These are phyloP conservation scores for Chernovozyma sophiae-reginae DNA, from an alignment of 1,139 yeast genomes.

Conservation along the genomic window DNA sequence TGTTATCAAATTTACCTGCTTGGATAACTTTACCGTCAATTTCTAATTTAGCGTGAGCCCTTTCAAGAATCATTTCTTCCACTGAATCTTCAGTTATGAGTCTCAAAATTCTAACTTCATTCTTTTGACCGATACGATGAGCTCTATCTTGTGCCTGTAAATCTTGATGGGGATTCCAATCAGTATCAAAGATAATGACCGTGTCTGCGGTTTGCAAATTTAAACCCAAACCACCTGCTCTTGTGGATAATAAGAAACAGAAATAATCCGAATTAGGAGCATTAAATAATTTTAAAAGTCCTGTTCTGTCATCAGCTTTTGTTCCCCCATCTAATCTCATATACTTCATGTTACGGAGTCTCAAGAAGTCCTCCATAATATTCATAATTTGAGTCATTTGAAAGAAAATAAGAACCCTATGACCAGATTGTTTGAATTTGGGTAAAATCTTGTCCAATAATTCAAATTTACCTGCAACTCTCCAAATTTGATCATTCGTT, in stretches of 20 bases:
- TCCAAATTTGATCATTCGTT: constrained; percentile 72
- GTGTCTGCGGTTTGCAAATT: constrained; percentile 87
- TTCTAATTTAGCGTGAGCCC: constrained; percentile 79
- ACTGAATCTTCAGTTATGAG: constrained; percentile 78
- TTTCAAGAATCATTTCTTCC: constrained; percentile 76
- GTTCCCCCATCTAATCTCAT: constrained; percentile 81
- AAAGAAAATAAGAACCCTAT: constrained; percentile 74
- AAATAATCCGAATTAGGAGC: constrained; percentile 70
- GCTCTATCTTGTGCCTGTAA: constrained; percentile 90
- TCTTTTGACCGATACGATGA: constrained; percentile 86
- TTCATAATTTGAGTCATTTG: constrained; percentile 91
- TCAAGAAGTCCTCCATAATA: constrained; percentile 79
- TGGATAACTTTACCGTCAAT: constrained; percentile 87
- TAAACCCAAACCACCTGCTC: constrained; percentile 89
- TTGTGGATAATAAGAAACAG: constrained; percentile 73
- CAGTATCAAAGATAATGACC: constrained; percentile 81
- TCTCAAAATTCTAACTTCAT: constrained; percentile 76
- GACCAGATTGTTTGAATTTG: constrained; percentile 70
- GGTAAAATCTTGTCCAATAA: constrained; percentile 70
- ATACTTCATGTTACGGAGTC: constrained; percentile 61
- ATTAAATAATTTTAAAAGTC: constrained; percentile 64
- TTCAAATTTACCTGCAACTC: constrained; percentile 76
- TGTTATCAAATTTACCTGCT: constrained; percentile 83
- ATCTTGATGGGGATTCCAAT: constrained; percentile 93
- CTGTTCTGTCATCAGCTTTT: constrained; percentile 77